These are phyloP conservation scores for Porphyrellus cyaneotinctus DNA, from an alignment of 768 basidiomycete species.

Conservation along the genomic window DNA sequence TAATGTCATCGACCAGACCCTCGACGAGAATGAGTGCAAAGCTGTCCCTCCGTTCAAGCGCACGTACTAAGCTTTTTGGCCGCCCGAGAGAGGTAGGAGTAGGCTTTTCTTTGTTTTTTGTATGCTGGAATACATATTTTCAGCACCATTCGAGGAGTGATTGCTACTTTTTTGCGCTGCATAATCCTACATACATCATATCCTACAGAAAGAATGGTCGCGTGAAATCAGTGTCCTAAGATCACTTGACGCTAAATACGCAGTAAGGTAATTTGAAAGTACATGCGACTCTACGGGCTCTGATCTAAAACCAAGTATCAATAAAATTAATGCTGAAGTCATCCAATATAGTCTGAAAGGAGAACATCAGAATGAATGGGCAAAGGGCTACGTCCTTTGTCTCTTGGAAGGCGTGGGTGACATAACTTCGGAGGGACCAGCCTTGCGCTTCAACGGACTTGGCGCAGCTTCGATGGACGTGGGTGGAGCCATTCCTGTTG, in stretches of 20 bases:
- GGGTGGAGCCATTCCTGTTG: not conserved
- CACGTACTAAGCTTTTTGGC: conserved; percentile 56
- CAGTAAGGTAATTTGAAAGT: too few species aligned
- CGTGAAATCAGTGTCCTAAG: not conserved
- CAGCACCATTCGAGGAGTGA: not conserved
- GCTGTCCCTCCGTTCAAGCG: conserved; percentile 97
- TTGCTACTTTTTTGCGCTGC: not conserved
- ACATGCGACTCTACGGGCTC: too few species aligned
- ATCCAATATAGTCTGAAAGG: not conserved
- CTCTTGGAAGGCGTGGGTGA: conserved; percentile 21
- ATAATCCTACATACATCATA: not conserved
- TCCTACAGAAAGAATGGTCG: not conserved
- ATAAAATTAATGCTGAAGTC: not conserved
- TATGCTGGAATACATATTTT: conserved; percentile 13
- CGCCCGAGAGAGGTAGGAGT: not conserved
- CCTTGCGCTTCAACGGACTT: conserved; percentile 23
- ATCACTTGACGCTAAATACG: not conserved
- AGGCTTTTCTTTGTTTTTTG: conserved; percentile 1
- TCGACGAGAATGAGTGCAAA: conserved; percentile 97
- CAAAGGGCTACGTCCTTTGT: conserved; percentile 2
- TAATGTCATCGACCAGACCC: conserved; percentile 74
- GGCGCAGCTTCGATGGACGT: not conserved
- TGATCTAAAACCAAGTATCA: not conserved
- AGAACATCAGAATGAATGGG: not conserved
- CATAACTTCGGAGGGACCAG: not conserved